These are phyloP conservation scores for Xylaria acuta DNA, from an alignment of 495 filamentous ascomycete genomes.

Conservation along the genomic window DNA sequence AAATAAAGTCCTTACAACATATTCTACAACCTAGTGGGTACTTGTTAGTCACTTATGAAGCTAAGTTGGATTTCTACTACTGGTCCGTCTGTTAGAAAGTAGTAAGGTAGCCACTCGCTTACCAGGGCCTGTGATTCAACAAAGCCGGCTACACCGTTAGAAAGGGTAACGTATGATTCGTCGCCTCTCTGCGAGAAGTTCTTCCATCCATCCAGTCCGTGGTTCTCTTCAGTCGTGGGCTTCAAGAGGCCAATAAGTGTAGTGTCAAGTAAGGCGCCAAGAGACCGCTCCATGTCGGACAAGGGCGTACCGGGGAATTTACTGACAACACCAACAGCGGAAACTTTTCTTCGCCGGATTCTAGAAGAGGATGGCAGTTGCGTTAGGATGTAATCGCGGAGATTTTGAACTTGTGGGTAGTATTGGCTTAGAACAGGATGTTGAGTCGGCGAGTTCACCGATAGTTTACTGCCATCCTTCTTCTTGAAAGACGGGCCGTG, in stretches of 20 bases:
- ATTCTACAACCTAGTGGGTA: conserved; percentile 75
- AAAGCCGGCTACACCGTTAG: conserved; percentile 49
- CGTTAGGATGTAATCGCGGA: conserved; percentile 74
- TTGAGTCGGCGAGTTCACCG: conserved; percentile 32
- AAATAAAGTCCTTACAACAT: conserved; percentile 79
- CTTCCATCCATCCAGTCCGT: conserved; percentile 63
- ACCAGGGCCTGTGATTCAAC: conserved; percentile 45
- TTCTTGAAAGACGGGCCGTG: conserved; percentile 40
- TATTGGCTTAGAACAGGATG: conserved; percentile 78
- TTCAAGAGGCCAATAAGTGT: conserved; percentile 67
- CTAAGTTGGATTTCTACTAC: not conserved
- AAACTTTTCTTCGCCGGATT: conserved; percentile 53
- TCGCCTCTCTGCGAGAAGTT: conserved; percentile 69
- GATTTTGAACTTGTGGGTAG: conserved; percentile 69
- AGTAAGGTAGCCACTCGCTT: conserved; percentile 25
- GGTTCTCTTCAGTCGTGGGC: conserved; percentile 40
- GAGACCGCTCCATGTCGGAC: conserved; percentile 44
- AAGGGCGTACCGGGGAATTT: conserved; percentile 31
- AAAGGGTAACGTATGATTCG: conserved; percentile 57
- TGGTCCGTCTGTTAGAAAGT: not conserved
- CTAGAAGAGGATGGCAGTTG: conserved; percentile 53
- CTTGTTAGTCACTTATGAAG: conserved; percentile 34
- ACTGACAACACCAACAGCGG: conserved; percentile 45
- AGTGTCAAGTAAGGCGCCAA: conserved; percentile 68
- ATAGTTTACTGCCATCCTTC: conserved; percentile 28